Evolutionary conservation across 2,329 filamentous ascomycete genomes (phyloP).

Genomic region (Pseudogymnoascus verrucosus): DNA sequence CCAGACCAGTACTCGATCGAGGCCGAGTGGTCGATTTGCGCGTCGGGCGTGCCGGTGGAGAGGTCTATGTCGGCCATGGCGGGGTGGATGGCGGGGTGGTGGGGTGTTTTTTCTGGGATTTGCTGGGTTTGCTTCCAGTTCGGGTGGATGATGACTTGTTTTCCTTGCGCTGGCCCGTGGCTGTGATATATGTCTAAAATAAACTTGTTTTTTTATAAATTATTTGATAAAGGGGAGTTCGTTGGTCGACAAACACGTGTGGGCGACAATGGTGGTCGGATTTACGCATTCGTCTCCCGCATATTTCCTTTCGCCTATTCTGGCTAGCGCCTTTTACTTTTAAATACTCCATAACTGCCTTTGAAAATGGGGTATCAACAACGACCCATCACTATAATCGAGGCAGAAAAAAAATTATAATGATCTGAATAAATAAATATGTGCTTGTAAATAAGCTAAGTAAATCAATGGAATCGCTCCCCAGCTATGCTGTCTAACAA

Average conservation of each 20-base stretch:
- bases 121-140: neutral
- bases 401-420: too few species aligned
- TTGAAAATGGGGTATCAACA: too few species aligned
- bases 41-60: slow-evolving; percentile 20
- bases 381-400: too few species aligned
- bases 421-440: too few species aligned
- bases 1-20: slow-evolving; percentile 40
- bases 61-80: neutral
- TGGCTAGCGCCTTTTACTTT: neutral
- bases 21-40: slow-evolving; percentile 25
- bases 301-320: neutral
- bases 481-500: too few species aligned
- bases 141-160: neutral
- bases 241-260: neutral
- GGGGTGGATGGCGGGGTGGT: neutral
- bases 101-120: neutral
- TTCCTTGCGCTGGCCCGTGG: neutral
- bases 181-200: neutral
- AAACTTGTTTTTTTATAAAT: neutral
- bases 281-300: neutral
- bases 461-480: too few species aligned
- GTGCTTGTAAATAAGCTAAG: too few species aligned
- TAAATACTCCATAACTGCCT: neutral
- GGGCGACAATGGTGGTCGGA: neutral
- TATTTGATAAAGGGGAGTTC: neutral